Evolutionary conservation across 768 basidiomycete species (phyloP).

Genomic region (Symmetrospora coprosmae): DNA sequence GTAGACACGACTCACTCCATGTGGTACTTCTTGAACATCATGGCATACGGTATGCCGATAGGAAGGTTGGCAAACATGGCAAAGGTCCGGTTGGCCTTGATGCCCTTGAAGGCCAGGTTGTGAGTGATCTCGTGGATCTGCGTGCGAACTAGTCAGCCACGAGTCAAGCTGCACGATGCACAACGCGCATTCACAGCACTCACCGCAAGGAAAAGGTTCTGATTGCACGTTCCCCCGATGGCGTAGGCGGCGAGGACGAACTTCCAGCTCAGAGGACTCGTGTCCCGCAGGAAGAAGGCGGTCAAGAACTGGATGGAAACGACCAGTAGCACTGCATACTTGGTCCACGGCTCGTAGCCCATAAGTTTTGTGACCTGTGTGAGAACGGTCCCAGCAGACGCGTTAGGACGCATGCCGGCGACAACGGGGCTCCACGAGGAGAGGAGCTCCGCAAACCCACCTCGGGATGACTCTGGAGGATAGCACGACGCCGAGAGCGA

Average conservation of each 20-base stretch:
- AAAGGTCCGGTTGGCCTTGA: conserved; percentile 67
- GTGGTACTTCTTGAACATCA: conserved; percentile 94
- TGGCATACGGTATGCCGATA: conserved; percentile 86
- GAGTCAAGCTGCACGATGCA: background rate
- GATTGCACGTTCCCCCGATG: conserved; percentile 88
- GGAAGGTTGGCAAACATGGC: conserved; percentile 85
- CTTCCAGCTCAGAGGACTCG: conserved; percentile 51
- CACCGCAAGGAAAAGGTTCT: conserved; percentile 81
- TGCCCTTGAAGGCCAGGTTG: conserved; percentile 76
- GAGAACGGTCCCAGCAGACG: background rate
- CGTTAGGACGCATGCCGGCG: background rate
- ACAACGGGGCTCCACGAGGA: background rate
- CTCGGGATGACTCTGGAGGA: conserved; percentile 89
- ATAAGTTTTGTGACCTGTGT: conserved; percentile 80
- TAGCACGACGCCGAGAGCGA: conserved; percentile 66
- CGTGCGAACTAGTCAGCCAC: background rate
- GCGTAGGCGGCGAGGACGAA: conserved; percentile 69
- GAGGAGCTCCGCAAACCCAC: conserved; percentile 39
- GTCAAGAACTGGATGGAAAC: conserved; percentile 57
- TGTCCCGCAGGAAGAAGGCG: conserved; percentile 55
- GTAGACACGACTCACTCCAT: conserved; percentile 46
- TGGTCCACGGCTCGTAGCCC: conserved; percentile 84
- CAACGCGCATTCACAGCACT: background rate
- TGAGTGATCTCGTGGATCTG: conserved; percentile 93
- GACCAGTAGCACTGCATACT: conserved; percentile 72